Evolutionary conservation across 495 filamentous ascomycete species (phyloP).

Genomic region (Tuber brumale): DNA sequence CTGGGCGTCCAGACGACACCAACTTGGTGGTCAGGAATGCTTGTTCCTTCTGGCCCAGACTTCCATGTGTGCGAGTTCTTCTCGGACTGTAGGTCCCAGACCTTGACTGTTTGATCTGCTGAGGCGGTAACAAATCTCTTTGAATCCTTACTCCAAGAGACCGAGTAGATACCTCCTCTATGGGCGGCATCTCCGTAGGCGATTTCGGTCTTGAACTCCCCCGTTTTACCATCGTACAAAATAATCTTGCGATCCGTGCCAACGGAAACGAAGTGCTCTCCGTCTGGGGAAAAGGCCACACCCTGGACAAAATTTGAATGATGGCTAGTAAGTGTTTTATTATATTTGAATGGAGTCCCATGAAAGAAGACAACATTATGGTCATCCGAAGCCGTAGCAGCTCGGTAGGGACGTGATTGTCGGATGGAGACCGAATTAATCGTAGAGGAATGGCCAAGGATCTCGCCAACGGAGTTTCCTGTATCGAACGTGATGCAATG

Average conservation of each 20-base stretch:
- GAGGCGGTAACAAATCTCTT: constrained; percentile 84
- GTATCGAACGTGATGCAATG: constrained; percentile 93
- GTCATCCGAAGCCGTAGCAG: constrained; percentile 87
- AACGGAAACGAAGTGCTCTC: constrained; percentile 73
- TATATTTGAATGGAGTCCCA: constrained; percentile 91
- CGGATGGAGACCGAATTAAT: constrained; percentile 89
- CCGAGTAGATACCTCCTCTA: constrained; percentile 83
- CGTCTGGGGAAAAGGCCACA: constrained; percentile 85
- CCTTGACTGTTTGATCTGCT: constrained; percentile 82
- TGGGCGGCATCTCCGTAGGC: constrained; percentile 67
- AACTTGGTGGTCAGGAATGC: constrained; percentile 79
- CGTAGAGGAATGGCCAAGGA: constrained; percentile 78
- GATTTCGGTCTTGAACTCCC: constrained; percentile 68
- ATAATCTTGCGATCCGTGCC: constrained; percentile 84
- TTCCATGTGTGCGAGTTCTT: constrained; percentile 74
- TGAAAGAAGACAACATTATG: constrained; percentile 83
- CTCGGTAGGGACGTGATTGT: constrained; percentile 79
- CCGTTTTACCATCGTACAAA: constrained; percentile 91
- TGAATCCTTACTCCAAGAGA: constrained; percentile 86
- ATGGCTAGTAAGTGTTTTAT: constrained; percentile 60
- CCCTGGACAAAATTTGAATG: constrained; percentile 87
- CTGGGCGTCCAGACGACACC: constrained; percentile 87
- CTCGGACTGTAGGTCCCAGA: constrained; percentile 80
- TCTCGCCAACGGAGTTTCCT: constrained; percentile 91
- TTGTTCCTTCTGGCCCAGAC: constrained; percentile 76